Evolutionary conservation across 2,329 filamentous ascomycete species (phyloP), one percentile per base, ranked within the genome.

Genomic region (Alternaria incomplexa): DNA sequence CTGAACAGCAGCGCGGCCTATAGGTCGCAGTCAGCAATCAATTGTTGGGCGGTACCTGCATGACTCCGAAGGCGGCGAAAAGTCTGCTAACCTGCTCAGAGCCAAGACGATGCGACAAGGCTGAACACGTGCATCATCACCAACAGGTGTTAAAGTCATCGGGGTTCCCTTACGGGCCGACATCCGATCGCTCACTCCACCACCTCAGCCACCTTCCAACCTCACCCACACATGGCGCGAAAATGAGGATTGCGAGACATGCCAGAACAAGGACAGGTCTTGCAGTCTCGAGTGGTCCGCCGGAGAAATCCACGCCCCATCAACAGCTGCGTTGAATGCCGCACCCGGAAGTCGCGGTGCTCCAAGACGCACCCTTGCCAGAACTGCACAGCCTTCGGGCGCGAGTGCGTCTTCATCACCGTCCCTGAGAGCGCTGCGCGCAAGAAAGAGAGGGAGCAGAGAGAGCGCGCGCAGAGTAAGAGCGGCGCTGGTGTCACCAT

Each of bases 321-420:
- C 63, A 80, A 80, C 69, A 77, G 74, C 20, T 80, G 77, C 63
- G 75, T 80, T 62, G 77, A 80, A 62, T 80, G 77, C 63, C 76
- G 77, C 59, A 79, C 77, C 43, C 74, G 77, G 32, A 80, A 80
- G 63, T 77, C 73, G 61, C 72, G 77, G 61, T 80, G 77, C 64
- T 77, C 74, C n/a, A 80, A 80, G 64, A 80, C 77, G 40, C 76
- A 79, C 47, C 77, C 77, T 44, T 79, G 77, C 64, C 77, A 80
- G 63, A 80, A 79, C 60, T 80, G 77, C 70, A 79, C 76, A 9
- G 77, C 77, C 20, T 80, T 79, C 66, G 77, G 77, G 30, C 66
- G 77, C 65, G 77, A 80, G 61, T 80, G 77, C 58, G 64, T 80
- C 64, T 80, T 80, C 66, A 80, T 80, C 62, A 79, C 76, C 22